phyloP scores from a whole-genome alignment of 441 rosid genomes.

The Euphorbia schlechtendalii region DNA sequence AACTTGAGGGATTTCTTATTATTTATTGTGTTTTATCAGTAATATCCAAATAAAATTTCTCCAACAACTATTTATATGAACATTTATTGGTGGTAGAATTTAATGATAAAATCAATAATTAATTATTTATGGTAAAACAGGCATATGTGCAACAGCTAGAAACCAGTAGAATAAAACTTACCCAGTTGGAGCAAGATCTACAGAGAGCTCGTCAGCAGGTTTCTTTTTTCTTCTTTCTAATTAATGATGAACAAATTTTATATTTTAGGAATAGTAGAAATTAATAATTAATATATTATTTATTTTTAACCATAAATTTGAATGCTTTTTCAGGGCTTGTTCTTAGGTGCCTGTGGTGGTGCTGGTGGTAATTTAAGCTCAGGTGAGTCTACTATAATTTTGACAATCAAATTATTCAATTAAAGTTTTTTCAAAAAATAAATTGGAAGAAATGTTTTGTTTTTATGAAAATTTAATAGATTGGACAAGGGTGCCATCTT shows the following conservation, averaged over 20 bases:
- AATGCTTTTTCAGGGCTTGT: slow-evolving; percentile 52
- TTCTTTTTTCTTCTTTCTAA: neutral
- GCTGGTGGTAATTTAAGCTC: slow-evolving; percentile 72
- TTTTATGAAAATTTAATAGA: too few relatives aligned
- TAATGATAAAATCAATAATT: neutral
- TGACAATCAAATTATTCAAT: neutral
- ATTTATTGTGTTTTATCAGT: too few relatives aligned
- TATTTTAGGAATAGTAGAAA: slow-evolving; percentile 2
- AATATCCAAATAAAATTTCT: neutral
- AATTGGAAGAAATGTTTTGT: too few relatives aligned
- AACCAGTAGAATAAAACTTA: slow-evolving; percentile 82
- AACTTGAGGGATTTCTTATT: too few relatives aligned
- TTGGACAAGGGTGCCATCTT: neutral
- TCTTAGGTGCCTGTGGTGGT: slow-evolving; percentile 47
- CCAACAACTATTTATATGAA: neutral
- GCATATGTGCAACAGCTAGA: slow-evolving; percentile 98
- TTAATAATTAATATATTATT: neutral
- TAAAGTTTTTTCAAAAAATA: neutral
- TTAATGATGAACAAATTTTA: neutral
- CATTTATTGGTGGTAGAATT: neutral
- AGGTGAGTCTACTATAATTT: slow-evolving; percentile 35
- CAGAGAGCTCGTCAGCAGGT: slow-evolving; percentile 94
- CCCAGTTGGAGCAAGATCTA: slow-evolving; percentile 89
- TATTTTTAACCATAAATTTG: neutral
- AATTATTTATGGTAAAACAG: slow-evolving; percentile 27